Conservation (phyloP, 441 rosid species). For the Erodium trifolium region DNA sequence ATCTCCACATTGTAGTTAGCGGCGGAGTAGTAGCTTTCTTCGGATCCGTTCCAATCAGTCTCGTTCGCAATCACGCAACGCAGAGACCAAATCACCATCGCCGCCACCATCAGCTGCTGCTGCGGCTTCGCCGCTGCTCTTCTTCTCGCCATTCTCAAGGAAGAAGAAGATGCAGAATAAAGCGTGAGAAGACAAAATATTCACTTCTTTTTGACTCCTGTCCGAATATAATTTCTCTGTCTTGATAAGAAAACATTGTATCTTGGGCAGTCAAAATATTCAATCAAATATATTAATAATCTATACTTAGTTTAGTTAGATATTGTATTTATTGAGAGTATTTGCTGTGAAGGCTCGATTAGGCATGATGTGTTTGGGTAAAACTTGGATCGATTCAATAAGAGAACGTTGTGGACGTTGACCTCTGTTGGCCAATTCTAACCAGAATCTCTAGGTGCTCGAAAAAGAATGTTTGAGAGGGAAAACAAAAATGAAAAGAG, state of each 20-base stretch:
- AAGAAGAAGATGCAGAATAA: neutral
- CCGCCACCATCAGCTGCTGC: neutral
- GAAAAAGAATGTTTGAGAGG: too few relatives aligned
- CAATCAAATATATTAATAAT: too few relatives aligned
- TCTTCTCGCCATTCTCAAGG: neutral
- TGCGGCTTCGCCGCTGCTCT: neutral
- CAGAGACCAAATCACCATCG: neutral
- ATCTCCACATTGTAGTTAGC: neutral
- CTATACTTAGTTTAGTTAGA: too few relatives aligned
- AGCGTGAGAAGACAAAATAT: neutral
- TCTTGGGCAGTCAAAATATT: neutral
- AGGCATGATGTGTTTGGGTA: too few relatives aligned
- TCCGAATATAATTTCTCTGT: neutral
- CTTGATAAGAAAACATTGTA: neutral
- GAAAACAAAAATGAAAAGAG: too few relatives aligned
- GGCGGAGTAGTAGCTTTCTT: neutral
- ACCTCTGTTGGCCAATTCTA: too few relatives aligned
- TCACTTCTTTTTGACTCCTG: neutral
- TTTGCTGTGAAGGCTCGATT: too few relatives aligned
- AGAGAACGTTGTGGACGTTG: too few relatives aligned
- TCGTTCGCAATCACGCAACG: neutral
- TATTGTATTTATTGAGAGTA: too few relatives aligned
- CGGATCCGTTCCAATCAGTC: conserved; percentile 5
- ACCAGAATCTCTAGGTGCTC: too few relatives aligned
- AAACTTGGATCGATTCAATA: too few relatives aligned